Base-by-base conservation (phyloP, 164 flowering plant species). In the Chimonanthus praecox region DNA sequence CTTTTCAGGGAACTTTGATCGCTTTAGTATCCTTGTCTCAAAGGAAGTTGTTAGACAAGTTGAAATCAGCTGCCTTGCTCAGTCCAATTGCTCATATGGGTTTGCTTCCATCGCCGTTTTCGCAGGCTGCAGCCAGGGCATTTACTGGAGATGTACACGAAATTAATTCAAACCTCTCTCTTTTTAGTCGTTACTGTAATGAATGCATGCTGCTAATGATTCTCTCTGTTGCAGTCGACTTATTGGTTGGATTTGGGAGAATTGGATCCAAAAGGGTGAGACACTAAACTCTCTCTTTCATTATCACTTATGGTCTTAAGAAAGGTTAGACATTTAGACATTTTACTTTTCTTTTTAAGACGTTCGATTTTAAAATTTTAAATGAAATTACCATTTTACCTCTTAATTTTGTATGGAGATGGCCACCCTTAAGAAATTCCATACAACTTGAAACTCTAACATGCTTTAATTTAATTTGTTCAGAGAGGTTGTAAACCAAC, bases 61-160 rank as follows among this genome's bases (percentile, higher is more conserved):
- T 87, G 68, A 85, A 85, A 67, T 87, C 97, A 47, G 90, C 92
- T 70, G 92, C 87, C 20, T 76, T 92, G 74, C 88, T 92, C 10
- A 83, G 90, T 80, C 96, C 97, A 43, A 87, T 92, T 62, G 92
- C 97, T 46, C 82, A 89, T 80, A 0, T 90, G 68, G 82, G 85
- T 75, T 89, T 88, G 49, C 73, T 90, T 65, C 60, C 89, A 8
- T 84, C 92, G 0, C 74, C 78, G 3, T 73, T 92, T 49, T 84
- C 84, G 16, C 81, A 71, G 81, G 54, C 46, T 71, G 94, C 89
- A 58, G 92, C 94, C 61, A 80, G 84, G 3, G 68, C 43, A 49
- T 84, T 83, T 48, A 4, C 85, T 48, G 92, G 84, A 10, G 91
- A 92, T 74, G 97, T 92, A 54, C 80, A 21, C 6, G 20, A 13